Evolutionary conservation across 2,329 filamentous ascomycete genomes (phyloP).

Genomic region (Calonectria pauciramosa): DNA sequence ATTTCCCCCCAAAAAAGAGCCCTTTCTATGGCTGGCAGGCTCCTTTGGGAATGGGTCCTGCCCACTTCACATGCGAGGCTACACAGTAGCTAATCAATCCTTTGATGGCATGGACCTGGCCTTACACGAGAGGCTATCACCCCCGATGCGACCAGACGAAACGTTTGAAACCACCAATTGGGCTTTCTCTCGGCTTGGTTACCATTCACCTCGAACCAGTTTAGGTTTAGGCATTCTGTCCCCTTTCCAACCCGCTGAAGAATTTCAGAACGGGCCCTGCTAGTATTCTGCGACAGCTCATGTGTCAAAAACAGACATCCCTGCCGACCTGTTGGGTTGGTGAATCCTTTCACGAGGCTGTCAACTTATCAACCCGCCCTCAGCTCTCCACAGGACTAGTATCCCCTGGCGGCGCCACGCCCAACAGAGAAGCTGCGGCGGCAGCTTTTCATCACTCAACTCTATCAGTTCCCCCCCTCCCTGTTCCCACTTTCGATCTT

Average conservation of each 20-base stretch:
- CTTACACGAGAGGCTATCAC: not conserved
- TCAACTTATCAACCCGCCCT: not conserved
- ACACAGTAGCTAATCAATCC: not conserved
- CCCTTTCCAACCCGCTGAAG: not conserved
- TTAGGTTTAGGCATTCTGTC: not conserved
- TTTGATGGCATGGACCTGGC: not conserved
- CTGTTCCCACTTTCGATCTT: not conserved
- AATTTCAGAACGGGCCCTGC: not conserved
- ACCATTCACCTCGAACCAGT: not conserved
- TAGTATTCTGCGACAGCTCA: not conserved
- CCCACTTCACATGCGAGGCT: not conserved
- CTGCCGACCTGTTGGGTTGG: not conserved
- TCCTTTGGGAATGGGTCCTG: not conserved
- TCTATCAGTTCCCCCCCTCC: not conserved
- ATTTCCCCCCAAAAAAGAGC: not conserved
- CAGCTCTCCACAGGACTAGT: not conserved
- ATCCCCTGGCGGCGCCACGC: constrained; percentile 10
- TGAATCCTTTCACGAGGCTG: not conserved
- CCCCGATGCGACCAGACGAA: not conserved
- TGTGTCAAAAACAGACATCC: not conserved
- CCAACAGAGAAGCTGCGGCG: constrained; percentile 24
- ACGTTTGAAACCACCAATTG: not conserved
- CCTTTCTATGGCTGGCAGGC: not conserved
- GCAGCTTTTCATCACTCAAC: not conserved
- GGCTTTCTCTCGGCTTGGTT: not conserved